phyloP scores from a whole-genome alignment of 331 rosid species.

The Arachis monticola region DNA sequence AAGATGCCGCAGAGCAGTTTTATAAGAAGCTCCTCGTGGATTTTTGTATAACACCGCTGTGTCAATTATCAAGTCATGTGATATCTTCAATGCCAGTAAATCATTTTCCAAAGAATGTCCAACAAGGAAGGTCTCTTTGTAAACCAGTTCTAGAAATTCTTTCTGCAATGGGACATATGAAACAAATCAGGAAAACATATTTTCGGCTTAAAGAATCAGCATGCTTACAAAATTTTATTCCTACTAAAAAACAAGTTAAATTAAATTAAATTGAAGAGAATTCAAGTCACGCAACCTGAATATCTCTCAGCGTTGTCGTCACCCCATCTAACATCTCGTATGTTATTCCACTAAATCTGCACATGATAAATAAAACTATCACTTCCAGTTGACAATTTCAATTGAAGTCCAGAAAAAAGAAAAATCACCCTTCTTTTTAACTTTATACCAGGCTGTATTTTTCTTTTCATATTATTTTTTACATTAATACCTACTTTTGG shows the following conservation, averaged over 20 bases:
- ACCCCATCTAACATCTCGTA: slow-evolving; percentile 84
- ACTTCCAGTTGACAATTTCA: slow-evolving; percentile 6
- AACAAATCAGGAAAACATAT: slow-evolving; percentile 43
- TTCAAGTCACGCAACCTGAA: slow-evolving; percentile 69
- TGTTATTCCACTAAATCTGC: slow-evolving; percentile 98
- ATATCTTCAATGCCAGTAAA: slow-evolving; percentile 80
- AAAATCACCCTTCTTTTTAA: background rate
- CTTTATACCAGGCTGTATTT: background rate
- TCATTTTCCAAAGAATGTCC: slow-evolving; percentile 98
- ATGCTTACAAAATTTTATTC: slow-evolving; percentile 26
- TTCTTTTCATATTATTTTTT: background rate
- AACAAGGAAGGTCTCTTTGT: slow-evolving; percentile 80
- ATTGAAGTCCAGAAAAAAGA: slow-evolving; percentile 1
- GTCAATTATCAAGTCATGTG: slow-evolving; percentile 78
- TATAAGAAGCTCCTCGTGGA: slow-evolving; percentile 73
- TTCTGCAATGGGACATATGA: slow-evolving; percentile 63
- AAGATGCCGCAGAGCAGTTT: slow-evolving; percentile 84
- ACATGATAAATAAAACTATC: slow-evolving; percentile 23
- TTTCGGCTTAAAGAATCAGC: slow-evolving; percentile 37
- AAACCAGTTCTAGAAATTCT: slow-evolving; percentile 76
- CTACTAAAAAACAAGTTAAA: background rate
- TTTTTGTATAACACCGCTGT: slow-evolving; percentile 85
- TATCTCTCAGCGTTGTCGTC: slow-evolving; percentile 78
- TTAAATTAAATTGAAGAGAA: slow-evolving; percentile 24
- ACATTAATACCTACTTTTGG: background rate